A percentile compares a stretch with the other conserved stretches of the same genome.
These are phyloP conservation scores for Fraxinus sp. DNA, from an alignment of 305 asterid species.

Conservation along the genomic window DNA sequence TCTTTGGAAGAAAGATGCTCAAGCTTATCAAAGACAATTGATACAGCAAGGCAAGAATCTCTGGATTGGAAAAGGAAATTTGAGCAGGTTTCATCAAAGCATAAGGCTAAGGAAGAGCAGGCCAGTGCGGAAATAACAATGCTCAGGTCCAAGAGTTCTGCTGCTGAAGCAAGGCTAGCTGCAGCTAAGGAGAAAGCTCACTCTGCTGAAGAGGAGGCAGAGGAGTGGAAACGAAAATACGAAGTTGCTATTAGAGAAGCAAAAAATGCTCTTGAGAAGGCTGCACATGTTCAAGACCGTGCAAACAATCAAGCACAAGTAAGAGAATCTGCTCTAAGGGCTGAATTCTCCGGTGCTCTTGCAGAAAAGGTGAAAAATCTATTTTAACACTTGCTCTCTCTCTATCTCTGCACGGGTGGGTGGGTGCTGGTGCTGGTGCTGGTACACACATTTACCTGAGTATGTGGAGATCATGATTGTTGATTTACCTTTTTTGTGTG, in stretches of 20 bases:
- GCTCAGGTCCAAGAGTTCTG: slow-evolving; percentile 77
- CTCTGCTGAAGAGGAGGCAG: slow-evolving; percentile 91
- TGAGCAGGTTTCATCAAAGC: slow-evolving; percentile 58
- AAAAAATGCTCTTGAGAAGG: slow-evolving; percentile 87
- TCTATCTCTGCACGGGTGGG: neutral
- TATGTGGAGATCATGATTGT: slow-evolving; percentile 15
- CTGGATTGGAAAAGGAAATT: slow-evolving; percentile 86
- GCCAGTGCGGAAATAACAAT: slow-evolving; percentile 63
- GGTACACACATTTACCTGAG: neutral
- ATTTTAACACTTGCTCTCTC: slow-evolving; percentile 13
- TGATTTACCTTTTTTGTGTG: slow-evolving; percentile 21
- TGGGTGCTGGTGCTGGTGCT: neutral
- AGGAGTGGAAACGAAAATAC: slow-evolving; percentile 92
- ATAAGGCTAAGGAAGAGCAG: slow-evolving; percentile 78
- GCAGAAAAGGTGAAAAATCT: slow-evolving; percentile 66
- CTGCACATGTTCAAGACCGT: slow-evolving; percentile 84
- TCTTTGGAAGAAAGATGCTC: slow-evolving; percentile 80
- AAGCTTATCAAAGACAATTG: slow-evolving; percentile 63
- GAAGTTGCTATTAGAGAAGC: slow-evolving; percentile 82
- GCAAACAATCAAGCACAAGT: slow-evolving; percentile 71
- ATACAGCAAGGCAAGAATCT: slow-evolving; percentile 61
- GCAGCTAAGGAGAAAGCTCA: slow-evolving; percentile 91
- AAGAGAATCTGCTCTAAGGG: slow-evolving; percentile 77
- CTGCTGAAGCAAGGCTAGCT: slow-evolving; percentile 94
- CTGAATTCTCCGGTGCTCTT: slow-evolving; percentile 60